Base-by-base conservation (phyloP, 495 filamentous ascomycete species). In the Trichocladium antarcticum region DNA sequence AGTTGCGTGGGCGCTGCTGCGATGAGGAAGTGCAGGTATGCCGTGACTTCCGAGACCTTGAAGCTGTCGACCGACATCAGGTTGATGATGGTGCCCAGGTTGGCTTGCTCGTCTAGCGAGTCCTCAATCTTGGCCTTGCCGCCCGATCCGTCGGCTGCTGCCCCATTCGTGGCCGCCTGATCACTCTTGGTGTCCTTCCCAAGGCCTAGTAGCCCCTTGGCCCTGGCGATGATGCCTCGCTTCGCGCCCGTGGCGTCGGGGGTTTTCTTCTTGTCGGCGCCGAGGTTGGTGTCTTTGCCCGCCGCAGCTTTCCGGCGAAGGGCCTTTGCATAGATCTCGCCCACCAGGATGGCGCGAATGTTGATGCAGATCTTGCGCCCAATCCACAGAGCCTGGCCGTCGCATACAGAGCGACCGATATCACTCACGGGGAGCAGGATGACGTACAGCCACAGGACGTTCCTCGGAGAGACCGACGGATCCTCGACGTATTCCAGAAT, bases 41-140 rank as follows among this genome's bases (percentile, higher is more conserved):
- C 84, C 41, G 85, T 85, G 42, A 92, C 81, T 64, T 96, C 89
- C 45, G 86, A 86, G 42, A 97, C 85, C 68, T 99, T 99, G 77
- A 96, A 96, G 28, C 92, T 95, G 73, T 99, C 93, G 45, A 99
- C 93, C 9, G 93, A 79, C 93, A 99, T 99, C 54, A 99, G 67
- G 61, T 97, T 99, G 68, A 97, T 97, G 61, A 99, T 95, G 19
- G 89, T 92, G 49, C 93, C 93, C 47, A 89, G 73, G 54, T 94
- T 95, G 16, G 85, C 92, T 65, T 93, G 85, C 35, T 83, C 79
- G 28, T 83, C 78, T 2, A 72, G n/a, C n/a, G n/a, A 54, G 8
- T 74, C 69, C 6, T 59, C 68, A 32, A 65, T 51, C 32, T 72
- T 63, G 40, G 65, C 51, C 19, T 71, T 59, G 12, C 65, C 47